Percentiles rank a stretch among this genome's conserved stretches.
phyloP scores from a whole-genome alignment of 1,139 yeast genomes.

The Yamadazyma epiphylla region DNA sequence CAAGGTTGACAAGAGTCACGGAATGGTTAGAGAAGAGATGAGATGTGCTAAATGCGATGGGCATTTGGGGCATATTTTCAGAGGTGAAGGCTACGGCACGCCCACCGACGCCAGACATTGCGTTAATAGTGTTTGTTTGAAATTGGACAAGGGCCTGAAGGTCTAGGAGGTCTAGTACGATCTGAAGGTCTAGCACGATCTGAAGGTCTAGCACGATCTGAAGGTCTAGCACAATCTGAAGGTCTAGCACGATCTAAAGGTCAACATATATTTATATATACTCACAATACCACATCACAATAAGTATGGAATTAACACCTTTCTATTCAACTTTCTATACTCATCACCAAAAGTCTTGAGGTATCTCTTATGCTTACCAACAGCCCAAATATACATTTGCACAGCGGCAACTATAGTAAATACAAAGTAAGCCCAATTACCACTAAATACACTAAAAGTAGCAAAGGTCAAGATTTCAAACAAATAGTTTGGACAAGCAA shows the following conservation, averaged over 20 bases:
- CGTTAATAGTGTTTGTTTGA: slow-evolving; percentile 81
- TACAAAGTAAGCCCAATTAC: slow-evolving; percentile 72
- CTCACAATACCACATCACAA: no score
- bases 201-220: no score
- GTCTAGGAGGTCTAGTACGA: no score
- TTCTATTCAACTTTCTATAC: slow-evolving; percentile 67
- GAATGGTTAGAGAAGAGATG: slow-evolving; percentile 86
- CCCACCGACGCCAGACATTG: slow-evolving; percentile 96
- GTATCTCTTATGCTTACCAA: slow-evolving; percentile 66
- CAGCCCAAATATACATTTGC: slow-evolving; percentile 82
- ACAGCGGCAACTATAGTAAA: slow-evolving; percentile 68
- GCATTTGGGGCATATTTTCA: slow-evolving; percentile 91
- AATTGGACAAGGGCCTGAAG: slow-evolving; percentile 45
- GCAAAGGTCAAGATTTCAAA: slow-evolving; percentile 82
- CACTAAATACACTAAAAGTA: slow-evolving; percentile 61
- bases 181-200: no score
- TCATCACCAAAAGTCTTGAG: slow-evolving; percentile 68
- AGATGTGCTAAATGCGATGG: slow-evolving; percentile 87
- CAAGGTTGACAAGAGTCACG: slow-evolving; percentile 56
- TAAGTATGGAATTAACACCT: slow-evolving; percentile 53
- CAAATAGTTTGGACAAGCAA: slow-evolving; percentile 80
- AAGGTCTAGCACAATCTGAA: no score
- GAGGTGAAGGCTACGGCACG: slow-evolving; percentile 86
- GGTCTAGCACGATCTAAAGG: no score
- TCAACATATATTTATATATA: no score